These are phyloP conservation scores for Populus tremula DNA, from an alignment of 345 rosid genomes.

Conservation along the genomic window DNA sequence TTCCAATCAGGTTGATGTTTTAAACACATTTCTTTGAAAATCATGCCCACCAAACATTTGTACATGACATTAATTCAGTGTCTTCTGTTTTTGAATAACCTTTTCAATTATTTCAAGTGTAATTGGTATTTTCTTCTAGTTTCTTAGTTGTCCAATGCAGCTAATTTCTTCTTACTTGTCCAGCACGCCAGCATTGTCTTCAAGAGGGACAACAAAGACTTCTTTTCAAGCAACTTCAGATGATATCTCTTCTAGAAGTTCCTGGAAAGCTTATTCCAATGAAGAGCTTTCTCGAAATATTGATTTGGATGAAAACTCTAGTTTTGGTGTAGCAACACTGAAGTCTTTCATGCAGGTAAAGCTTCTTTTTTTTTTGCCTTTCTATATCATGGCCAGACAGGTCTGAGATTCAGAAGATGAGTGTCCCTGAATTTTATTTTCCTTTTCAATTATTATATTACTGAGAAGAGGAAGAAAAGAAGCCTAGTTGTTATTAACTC, in stretches of 20 bases:
- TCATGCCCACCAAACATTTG: not conserved
- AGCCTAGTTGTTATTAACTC: not conserved
- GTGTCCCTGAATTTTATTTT: not conserved
- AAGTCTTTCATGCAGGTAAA: slow-evolving; percentile 92
- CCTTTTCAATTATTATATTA: not conserved
- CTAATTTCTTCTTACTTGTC: slow-evolving; percentile 1
- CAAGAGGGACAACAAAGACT: slow-evolving; percentile 61
- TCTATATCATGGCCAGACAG: not conserved
- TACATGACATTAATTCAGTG: not conserved
- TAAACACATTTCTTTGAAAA: not conserved
- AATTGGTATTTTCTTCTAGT: not conserved
- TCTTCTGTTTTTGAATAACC: not conserved
- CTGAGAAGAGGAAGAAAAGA: not conserved
- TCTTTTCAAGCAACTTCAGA: slow-evolving; percentile 48
- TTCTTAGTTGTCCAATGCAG: not conserved
- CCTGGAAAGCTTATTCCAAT: slow-evolving; percentile 63
- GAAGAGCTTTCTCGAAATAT: slow-evolving; percentile 63
- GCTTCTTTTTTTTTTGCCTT: not conserved
- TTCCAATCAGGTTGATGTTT: slow-evolving; percentile 76
- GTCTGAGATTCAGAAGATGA: slow-evolving; percentile 1
- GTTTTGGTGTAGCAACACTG: slow-evolving; percentile 82
- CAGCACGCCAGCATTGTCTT: slow-evolving; percentile 75
- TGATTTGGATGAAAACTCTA: slow-evolving; percentile 61
- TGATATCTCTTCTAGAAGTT: slow-evolving; percentile 53
- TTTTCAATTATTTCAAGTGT: not conserved